These are phyloP conservation scores for Fagopyrum esculentum DNA, from an alignment of 148 eudicot genomes.

Conservation along the genomic window DNA sequence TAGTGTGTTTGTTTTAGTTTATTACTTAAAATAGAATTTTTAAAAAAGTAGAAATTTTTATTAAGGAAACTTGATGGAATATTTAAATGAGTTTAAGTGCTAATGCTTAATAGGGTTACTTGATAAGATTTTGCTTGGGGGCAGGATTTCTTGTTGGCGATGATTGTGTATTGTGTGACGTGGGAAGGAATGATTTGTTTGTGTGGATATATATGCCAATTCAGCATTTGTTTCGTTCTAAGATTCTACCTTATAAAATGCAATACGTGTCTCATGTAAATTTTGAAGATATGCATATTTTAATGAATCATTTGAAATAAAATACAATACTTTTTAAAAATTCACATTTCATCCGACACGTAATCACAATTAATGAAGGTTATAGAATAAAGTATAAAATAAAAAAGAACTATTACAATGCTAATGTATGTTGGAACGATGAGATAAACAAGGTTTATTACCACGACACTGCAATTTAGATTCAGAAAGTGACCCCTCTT, in stretches of 20 bases:
- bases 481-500: not conserved
- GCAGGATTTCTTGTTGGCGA: not conserved
- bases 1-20: no score
- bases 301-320: no score
- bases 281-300: not conserved
- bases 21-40: no score
- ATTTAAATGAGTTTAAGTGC: no score
- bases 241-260: not conserved
- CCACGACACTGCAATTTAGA: not conserved
- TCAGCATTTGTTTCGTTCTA: not conserved
- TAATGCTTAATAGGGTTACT: not conserved
- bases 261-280: constrained; percentile 5
- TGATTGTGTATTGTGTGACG: not conserved
- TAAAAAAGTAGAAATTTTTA: no score
- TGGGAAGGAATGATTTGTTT: not conserved
- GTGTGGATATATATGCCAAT: constrained; percentile 2
- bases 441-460: no score
- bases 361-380: not conserved
- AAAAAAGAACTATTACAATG: not conserved
- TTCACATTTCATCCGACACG: not conserved
- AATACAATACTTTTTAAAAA: not conserved
- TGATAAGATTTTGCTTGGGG: not conserved
- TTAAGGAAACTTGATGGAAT: no score
- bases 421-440: not conserved
- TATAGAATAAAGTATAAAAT: not conserved